phyloP scores from a whole-genome alignment of 1,284 basidiomycete genomes.

The Rhodotorula sp. region DNA sequence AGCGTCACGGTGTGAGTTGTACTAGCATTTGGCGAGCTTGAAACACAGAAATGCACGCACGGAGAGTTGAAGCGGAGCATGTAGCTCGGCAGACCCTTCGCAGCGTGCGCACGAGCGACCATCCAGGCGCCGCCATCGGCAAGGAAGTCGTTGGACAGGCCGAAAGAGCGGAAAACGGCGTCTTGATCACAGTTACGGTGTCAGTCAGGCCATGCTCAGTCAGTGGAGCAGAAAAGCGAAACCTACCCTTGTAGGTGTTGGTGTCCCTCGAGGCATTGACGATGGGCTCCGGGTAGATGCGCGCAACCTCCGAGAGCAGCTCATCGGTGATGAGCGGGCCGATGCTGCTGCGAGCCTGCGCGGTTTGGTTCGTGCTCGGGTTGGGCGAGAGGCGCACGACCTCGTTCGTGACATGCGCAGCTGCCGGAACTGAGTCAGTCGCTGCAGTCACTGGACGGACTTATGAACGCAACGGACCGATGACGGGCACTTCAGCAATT shows the following conservation, averaged over 20 bases:
- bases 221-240: neutral
- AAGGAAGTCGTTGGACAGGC: neutral
- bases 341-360: neutral
- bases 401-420: conserved; percentile 14
- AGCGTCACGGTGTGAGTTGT: too few relatives aligned
- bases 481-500: conserved; percentile 26
- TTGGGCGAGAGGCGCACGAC: conserved; percentile 1
- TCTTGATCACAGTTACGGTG: too few relatives aligned
- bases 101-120: neutral
- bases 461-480: neutral
- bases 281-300: conserved; percentile 14
- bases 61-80: neutral
- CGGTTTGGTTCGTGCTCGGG: neutral
- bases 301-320: neutral
- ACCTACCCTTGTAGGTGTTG: conserved; percentile 7
- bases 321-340: neutral
- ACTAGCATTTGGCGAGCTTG: too few relatives aligned
- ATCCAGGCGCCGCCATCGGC: neutral
- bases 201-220: too few relatives aligned
- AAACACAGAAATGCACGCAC: neutral
- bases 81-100: neutral
- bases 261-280: conserved; percentile 12
- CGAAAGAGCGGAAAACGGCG: neutral
- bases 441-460: too few relatives aligned
- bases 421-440: neutral